Evolutionary conservation across 768 basidiomycete genomes (phyloP), one percentile per base, ranked within the genome.

Genomic region (Amanita fuliginea): DNA sequence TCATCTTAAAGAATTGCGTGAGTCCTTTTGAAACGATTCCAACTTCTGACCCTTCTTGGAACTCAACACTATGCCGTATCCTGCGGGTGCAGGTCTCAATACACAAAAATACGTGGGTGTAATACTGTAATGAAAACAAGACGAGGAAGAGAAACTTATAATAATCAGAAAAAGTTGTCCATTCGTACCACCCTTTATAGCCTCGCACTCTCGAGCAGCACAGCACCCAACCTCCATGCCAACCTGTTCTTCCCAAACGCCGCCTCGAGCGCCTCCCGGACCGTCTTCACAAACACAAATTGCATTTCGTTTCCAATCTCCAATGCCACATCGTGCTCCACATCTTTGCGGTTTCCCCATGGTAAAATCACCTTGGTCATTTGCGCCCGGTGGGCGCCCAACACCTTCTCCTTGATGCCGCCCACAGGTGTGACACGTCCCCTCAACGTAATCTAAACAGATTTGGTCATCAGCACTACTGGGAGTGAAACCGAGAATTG

Each of bases 331-430:
- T 94, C 93, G 56, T 86, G 82, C 56, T 87, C 82, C 14, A 94
- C 88, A 51, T 96, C 90, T 57, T 90, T 90, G 48, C 80, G 72
- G 59, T 95, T 96, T 24, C 81, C 79, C 69, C 75, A 81, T 0
- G 93, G 92, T 5, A 96, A 69, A 48, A 96, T 83, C 32, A 95
- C 78, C 60, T 83, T 92, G 42, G 73, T 82, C 39, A 93, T 78
- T 32, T 84, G 80, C 1, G 89, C 89, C 5, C 92, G 80, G 62
- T 94, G 90, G 0, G 92, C 92, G 14, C 90, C 91, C 14, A 95
- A 75, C 1, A 94, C 79, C 61, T 90, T 90, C 71, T 93, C 92
- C 60, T 92, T 91, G 64, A 95, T 87, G 0, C 91, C 91, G 3
- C 91, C 91, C 1, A 95, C 86, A 4, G 90, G 79, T 0, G 82